Base-by-base conservation (phyloP, 2,329 filamentous ascomycete genomes). In the Cytospora mali region DNA sequence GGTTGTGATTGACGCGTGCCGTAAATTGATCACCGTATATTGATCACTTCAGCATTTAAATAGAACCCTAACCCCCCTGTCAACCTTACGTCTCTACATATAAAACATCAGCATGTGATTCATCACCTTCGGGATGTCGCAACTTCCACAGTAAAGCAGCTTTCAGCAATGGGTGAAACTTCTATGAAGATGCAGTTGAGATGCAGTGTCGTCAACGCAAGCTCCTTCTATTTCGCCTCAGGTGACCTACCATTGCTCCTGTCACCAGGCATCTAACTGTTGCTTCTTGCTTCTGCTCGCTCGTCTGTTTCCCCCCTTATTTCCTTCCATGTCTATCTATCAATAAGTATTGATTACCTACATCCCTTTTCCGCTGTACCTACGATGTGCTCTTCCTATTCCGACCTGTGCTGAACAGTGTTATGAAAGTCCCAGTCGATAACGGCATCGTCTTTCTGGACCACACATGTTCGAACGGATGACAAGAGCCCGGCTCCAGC, bases 321-420 rank as follows among this genome's bases (percentile, higher is more conserved):
- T 21, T 46, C 53, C 29, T 52, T 58, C 54, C 50, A 51, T 21
- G 33, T 28, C 18, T 54, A 14, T 29, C 13, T 9, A 23, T 21
- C n/a, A 10, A 52, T 14, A 28, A 46, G 33, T 46, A 46, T 46
- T 18, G n/a, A 46, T 13, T 46, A 25, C 54, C 55, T 55, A 55
- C 46, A 49, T 49, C n/a, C 49, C 1, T 42, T 56, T 21, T 9
- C 14, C 55, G 31, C 48, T 13, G 14, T 25, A 56, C 62, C 62
- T 64, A 59, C 33, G 60, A 64, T 55, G 60, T 59, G 42, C 42
- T 55, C 33, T 53, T 51, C 56, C 52, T 58, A 58, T n/a, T 35
- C 35, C 48, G 35, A 60, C 33, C 31, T 52, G 56, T 55, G 39
- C 59, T 42, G 60, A 63, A 57, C 56, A 65, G 56, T 57, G 55